Evolutionary conservation across 208 protist species (phyloP), one percentile per base, ranked within the genome.

Genomic region (Leishmania braziliensis): DNA sequence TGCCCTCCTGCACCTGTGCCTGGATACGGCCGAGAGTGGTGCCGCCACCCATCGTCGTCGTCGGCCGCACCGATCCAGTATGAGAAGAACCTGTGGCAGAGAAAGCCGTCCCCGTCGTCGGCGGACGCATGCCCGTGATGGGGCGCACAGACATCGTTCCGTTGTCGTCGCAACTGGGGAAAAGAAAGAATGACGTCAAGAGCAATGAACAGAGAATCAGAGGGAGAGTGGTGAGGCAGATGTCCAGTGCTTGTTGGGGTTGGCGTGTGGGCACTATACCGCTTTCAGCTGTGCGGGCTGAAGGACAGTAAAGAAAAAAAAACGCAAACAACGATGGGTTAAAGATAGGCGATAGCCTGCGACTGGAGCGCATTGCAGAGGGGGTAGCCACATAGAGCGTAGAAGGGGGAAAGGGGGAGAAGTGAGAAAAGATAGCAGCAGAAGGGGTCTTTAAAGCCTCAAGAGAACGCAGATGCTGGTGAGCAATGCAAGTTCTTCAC

Each of bases 1-100:
- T 97, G n/a, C 98, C 98, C 51, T 99, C 98, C 77, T 97, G 90
- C 43, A 98, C 92, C 84, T 97, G 92, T 0, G 94, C 78, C 85
- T 97, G 94, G 43, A 97, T 96, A 68, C 95, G 92, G 8, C 95
- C 96, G 4, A 98, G 89, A 26, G 96, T 98, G n/a, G 94, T 97
- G 70, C 96, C 96, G 65, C 96, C 96, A 36, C 93, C 95, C 77
- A 89, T 90, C 60, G 93, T 98, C 39, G 95, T 96, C 26, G 90
- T 96, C 20, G 93, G 95, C 39, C 95, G 89, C 83, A 39, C 36
- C 20, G 82, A 84, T 53, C 87, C 87, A 1, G 89, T 51, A 16
- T 81, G 68, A 10, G 86, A 88, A 39, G 86, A 82, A n/a, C 75
- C 80, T 16, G 89, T 92, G 53, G 68, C 77, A 10, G 81, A 88